These are phyloP conservation scores for Kurtzmaniella cleridarum DNA, from an alignment of 805 yeast genomes.

Conservation along the genomic window DNA sequence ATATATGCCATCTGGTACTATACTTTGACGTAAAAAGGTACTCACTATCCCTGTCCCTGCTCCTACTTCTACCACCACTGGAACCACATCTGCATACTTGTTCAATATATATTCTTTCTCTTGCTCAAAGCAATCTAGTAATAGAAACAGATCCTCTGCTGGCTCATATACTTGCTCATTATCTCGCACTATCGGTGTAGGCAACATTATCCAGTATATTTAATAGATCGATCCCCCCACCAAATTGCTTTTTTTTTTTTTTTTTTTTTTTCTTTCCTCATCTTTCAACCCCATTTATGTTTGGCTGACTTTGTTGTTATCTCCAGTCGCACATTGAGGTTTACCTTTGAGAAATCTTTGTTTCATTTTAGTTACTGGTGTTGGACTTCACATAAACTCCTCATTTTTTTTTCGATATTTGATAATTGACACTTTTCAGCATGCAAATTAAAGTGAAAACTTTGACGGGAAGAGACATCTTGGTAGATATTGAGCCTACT, in stretches of 20 bases:
- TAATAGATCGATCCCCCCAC: background rate
- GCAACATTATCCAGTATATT: slow-evolving; percentile 55
- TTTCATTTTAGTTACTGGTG: too few relatives aligned
- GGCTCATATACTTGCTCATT: slow-evolving; percentile 87
- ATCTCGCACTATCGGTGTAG: slow-evolving; percentile 62
- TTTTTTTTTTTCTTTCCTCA: background rate
- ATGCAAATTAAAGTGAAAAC: slow-evolving; percentile 75
- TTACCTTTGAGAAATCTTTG: too few relatives aligned
- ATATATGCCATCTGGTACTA: slow-evolving; percentile 47
- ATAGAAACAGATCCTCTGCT: slow-evolving; percentile 83
- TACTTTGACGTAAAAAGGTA: slow-evolving; percentile 60
- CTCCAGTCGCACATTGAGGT: too few relatives aligned
- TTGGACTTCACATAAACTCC: background rate
- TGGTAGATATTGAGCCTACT: slow-evolving; percentile 65
- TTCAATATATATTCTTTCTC: slow-evolving; percentile 35
- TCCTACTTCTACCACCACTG: slow-evolving; percentile 78
- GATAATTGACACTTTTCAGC: slow-evolving; percentile 4
- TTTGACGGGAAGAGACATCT: slow-evolving; percentile 77
- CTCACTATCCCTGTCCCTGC: slow-evolving; percentile 89
- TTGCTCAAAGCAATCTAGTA: slow-evolving; percentile 74
- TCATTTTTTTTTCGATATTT: too few relatives aligned
- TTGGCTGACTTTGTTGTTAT: too few relatives aligned
- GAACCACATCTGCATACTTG: slow-evolving; percentile 20
- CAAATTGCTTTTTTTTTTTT: background rate
- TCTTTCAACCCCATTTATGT: too few relatives aligned